A percentile compares a stretch with the other conserved stretches of the same genome.
Evolutionary conservation across 176 grass and related monocot genomes (phyloP).

Genomic region (Ampelocalamus luodianensis): DNA sequence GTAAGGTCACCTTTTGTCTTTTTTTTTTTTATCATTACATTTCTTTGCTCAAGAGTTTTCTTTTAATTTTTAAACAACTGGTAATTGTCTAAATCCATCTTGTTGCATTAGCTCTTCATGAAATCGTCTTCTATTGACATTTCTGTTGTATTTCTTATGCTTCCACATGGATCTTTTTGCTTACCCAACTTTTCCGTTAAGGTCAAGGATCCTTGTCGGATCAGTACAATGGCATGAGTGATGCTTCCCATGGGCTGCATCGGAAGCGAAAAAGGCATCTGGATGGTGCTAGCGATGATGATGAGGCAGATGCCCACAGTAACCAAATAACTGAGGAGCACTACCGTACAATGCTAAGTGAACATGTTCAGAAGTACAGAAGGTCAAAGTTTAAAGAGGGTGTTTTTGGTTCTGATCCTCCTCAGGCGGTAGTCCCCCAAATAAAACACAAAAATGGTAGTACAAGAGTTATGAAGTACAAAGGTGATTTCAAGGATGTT

Average conservation of each 20-base stretch:
- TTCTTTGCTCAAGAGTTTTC: slow-evolving; percentile 24
- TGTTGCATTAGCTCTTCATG: slow-evolving; percentile 22
- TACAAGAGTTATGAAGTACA: slow-evolving; percentile 50
- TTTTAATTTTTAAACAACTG: slow-evolving; percentile 4
- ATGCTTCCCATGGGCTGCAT: slow-evolving; percentile 55
- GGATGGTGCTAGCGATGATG: slow-evolving; percentile 59
- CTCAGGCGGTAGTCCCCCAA: slow-evolving; percentile 29
- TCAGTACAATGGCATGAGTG: slow-evolving; percentile 63
- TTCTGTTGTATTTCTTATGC: slow-evolving; percentile 21
- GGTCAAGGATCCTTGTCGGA: slow-evolving; percentile 63
- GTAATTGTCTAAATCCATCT: slow-evolving; percentile 35
- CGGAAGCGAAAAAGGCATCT: slow-evolving; percentile 57
- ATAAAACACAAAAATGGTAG: slow-evolving; percentile 53
- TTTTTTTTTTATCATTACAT: neutral
- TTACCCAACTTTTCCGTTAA: slow-evolving; percentile 44
- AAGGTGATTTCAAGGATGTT: slow-evolving; percentile 47
- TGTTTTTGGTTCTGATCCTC: slow-evolving; percentile 57
- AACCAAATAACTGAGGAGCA: slow-evolving; percentile 81
- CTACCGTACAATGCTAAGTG: slow-evolving; percentile 88
- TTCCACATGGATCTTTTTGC: slow-evolving; percentile 22
- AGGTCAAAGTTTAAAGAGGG: slow-evolving; percentile 61
- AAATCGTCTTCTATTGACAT: neutral
- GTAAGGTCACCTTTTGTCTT: slow-evolving; percentile 41
- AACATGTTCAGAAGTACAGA: slow-evolving; percentile 83
- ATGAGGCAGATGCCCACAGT: slow-evolving; percentile 62